Evolutionary conservation across 78 protist species (phyloP).

Genomic region (Diacronema lutheri): DNA sequence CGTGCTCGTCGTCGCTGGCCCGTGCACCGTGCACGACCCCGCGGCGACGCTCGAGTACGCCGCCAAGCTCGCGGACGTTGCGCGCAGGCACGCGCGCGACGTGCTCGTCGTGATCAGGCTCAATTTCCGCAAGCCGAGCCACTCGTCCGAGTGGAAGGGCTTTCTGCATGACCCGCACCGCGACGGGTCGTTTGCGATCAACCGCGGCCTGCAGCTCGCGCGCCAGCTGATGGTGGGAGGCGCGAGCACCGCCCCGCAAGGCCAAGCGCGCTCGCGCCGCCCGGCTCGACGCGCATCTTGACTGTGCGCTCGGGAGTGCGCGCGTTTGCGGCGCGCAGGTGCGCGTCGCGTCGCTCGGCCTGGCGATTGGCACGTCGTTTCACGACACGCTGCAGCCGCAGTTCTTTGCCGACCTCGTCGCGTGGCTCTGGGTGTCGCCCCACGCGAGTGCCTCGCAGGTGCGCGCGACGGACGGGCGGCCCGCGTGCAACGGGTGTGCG

Average conservation of each 20-base stretch:
- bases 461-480: too few relatives aligned
- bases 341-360: conserved; percentile 12
- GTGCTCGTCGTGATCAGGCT: background rate
- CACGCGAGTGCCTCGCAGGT: background rate
- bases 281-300: too few relatives aligned
- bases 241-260: too few relatives aligned
- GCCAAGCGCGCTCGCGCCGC: too few relatives aligned
- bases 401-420: conserved; percentile 32
- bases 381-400: conserved; percentile 38
- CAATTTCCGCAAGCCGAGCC: background rate
- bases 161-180: conserved; percentile 27
- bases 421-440: conserved; percentile 5
- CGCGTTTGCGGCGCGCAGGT: too few relatives aligned
- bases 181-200: conserved; percentile 22
- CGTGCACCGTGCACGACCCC: conserved; percentile 9
- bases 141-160: background rate
- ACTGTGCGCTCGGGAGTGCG: too few relatives aligned
- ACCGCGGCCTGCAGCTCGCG: conserved; percentile 17
- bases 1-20: background rate
- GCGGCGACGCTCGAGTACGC: conserved; percentile 15
- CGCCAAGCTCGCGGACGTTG: background rate
- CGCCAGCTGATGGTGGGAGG: background rate
- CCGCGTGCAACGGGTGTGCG: too few relatives aligned
- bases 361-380: conserved; percentile 3
- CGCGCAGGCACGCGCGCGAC: background rate